phyloP scores from a whole-genome alignment of 805 yeast genomes.

The Torulaspora quercuum region DNA sequence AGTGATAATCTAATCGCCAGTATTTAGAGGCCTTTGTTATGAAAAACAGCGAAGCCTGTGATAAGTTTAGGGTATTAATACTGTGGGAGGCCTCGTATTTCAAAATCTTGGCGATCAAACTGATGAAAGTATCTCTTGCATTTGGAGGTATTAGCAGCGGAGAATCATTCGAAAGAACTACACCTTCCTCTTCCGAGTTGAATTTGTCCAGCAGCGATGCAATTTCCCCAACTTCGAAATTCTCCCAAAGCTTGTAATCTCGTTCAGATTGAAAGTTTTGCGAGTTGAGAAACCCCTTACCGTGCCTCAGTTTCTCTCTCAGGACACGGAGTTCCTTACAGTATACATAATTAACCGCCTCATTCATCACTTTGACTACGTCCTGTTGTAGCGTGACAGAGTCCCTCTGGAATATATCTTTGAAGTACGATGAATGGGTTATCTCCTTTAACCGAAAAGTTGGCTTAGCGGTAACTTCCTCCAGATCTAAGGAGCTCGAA shows the following conservation, averaged over 20 bases:
- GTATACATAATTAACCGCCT: slow-evolving; percentile 20
- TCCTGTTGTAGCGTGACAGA: slow-evolving; percentile 53
- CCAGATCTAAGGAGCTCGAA: slow-evolving; percentile 5
- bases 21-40: slow-evolving; percentile 45
- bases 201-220: slow-evolving; percentile 30
- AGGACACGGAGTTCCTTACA: slow-evolving; percentile 18
- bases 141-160: slow-evolving; percentile 41
- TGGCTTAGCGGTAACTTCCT: slow-evolving; percentile 37
- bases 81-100: slow-evolving; percentile 34
- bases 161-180: neutral
- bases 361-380: slow-evolving; percentile 35
- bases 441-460: slow-evolving; percentile 54
- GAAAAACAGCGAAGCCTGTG: slow-evolving; percentile 45
- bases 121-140: slow-evolving; percentile 41
- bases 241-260: slow-evolving; percentile 43
- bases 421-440: slow-evolving; percentile 48
- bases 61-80: slow-evolving; percentile 25
- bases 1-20: slow-evolving; percentile 54
- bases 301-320: slow-evolving; percentile 19
- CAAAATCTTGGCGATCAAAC: slow-evolving; percentile 44
- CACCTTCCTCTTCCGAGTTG: slow-evolving; percentile 6
- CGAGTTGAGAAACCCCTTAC: slow-evolving; percentile 32
- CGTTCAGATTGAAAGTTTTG: slow-evolving; percentile 39
- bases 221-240: slow-evolving; percentile 36
- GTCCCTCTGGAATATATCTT: slow-evolving; percentile 49